phyloP scores from a whole-genome alignment of 2,329 filamentous ascomycete genomes.

The Cladosporium sp. region DNA sequence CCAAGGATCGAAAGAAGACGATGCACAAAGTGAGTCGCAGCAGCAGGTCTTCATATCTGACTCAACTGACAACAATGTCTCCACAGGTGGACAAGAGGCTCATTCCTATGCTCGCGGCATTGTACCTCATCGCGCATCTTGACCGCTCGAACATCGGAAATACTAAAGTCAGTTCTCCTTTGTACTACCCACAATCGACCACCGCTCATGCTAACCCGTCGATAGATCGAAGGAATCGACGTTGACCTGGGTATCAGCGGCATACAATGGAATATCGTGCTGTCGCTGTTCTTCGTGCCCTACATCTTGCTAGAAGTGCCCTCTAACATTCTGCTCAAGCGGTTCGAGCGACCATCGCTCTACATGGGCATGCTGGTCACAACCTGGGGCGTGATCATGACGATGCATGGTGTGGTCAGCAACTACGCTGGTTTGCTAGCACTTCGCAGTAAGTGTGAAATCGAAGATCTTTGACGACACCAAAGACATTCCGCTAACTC shows the following conservation, averaged over 20 bases:
- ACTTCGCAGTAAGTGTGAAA: slow-evolving; percentile 37
- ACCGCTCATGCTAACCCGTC: background rate
- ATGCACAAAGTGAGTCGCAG: slow-evolving; percentile 22
- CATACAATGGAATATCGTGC: slow-evolving; percentile 19
- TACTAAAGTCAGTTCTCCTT: background rate
- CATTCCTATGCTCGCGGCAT: background rate
- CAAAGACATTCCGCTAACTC: background rate
- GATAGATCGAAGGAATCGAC: slow-evolving; percentile 15
- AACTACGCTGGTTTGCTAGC: slow-evolving; percentile 41
- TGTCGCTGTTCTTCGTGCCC: slow-evolving; percentile 44
- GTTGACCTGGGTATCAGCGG: slow-evolving; percentile 15
- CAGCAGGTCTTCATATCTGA: background rate
- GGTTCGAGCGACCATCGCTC: slow-evolving; percentile 40
- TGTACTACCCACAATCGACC: no score
- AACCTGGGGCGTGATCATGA: slow-evolving; percentile 63
- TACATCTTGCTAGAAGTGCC: slow-evolving; percentile 52
- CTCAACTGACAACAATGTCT: background rate
- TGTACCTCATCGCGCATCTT: background rate
- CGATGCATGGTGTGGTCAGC: slow-evolving; percentile 70
- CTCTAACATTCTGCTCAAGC: slow-evolving; percentile 49
- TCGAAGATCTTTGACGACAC: background rate
- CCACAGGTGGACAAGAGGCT: background rate
- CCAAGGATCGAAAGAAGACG: slow-evolving; percentile 10
- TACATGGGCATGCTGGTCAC: slow-evolving; percentile 33
- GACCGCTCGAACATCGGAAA: slow-evolving; percentile 19